Evolutionary conservation across 2,329 filamentous ascomycete species (phyloP).

Genomic region (Endocalyx cinctus): DNA sequence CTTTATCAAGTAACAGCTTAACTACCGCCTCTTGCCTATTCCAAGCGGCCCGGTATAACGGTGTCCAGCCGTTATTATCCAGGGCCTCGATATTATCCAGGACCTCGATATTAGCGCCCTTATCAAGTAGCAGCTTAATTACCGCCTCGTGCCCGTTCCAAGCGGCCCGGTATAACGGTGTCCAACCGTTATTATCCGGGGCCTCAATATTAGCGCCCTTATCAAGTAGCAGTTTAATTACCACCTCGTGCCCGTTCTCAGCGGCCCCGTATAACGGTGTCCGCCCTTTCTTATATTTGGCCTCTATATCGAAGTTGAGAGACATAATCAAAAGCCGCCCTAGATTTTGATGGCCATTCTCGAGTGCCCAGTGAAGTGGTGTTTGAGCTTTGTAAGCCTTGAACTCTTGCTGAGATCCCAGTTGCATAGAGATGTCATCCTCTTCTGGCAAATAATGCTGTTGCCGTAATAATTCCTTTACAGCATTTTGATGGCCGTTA

Average conservation of each 20-base stretch:
- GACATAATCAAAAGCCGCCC: no score
- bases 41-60: conserved; percentile 31
- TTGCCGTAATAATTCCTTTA: no score
- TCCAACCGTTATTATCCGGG: conserved; percentile 27
- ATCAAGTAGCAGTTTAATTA: conserved; percentile 29
- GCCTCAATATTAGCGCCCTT: conserved; percentile 29
- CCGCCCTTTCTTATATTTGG: no score
- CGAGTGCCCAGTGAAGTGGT: no score
- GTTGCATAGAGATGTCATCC: no score
- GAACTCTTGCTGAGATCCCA: no score
- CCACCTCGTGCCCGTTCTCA: conserved; percentile 29
- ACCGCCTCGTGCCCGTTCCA: conserved; percentile 30
- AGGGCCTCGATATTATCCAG: conserved; percentile 41
- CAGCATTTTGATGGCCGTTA: neutral
- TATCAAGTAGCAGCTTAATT: conserved; percentile 25
- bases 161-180: conserved; percentile 31
- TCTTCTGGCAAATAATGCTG: no score
- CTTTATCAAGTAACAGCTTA: conserved; percentile 31
- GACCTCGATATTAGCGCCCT: conserved; percentile 28
- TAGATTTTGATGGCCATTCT: no score
- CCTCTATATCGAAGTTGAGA: no score
- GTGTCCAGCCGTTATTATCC: conserved; percentile 32
- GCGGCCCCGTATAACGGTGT: no score
- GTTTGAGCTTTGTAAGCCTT: no score
- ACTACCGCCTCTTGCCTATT: conserved; percentile 36